These are phyloP conservation scores for Fusarium sp. DNA, from an alignment of 2,329 filamentous ascomycete genomes.

Conservation along the genomic window DNA sequence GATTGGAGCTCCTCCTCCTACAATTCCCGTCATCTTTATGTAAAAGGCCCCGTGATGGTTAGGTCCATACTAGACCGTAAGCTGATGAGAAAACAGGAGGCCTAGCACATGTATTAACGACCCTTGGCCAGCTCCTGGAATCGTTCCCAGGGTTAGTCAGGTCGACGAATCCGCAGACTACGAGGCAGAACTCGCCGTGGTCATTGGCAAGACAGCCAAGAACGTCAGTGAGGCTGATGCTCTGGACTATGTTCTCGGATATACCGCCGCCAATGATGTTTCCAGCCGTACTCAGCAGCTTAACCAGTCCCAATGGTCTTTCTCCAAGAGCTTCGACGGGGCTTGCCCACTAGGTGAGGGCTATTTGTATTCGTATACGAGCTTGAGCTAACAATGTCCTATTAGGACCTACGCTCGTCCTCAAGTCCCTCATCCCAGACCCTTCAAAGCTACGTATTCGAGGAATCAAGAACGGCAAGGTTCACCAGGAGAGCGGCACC, in stretches of 20 bases:
- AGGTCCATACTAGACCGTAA: background rate
- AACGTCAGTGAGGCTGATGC: conserved; percentile 66
- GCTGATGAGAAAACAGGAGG: conserved; percentile 50
- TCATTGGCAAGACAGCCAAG: conserved; percentile 60
- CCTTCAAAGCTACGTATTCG: conserved; percentile 64
- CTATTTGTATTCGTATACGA: background rate
- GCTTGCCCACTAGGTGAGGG: conserved; percentile 57
- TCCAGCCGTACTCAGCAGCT: conserved; percentile 51
- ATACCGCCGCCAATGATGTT: conserved; percentile 70
- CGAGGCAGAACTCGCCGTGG: conserved; percentile 66
- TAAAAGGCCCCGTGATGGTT: conserved; percentile 26
- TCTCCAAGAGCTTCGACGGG: conserved; percentile 67
- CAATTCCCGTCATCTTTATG: conserved; percentile 65
- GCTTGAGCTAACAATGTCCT: background rate
- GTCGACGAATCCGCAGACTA: conserved; percentile 65
- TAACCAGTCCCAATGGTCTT: conserved; percentile 48
- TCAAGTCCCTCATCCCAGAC: conserved; percentile 62
- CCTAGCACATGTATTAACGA: conserved; percentile 62
- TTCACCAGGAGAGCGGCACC: conserved; percentile 37
- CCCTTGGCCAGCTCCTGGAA: conserved; percentile 60
- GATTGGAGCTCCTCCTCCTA: conserved; percentile 61
- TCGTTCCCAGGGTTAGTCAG: conserved; percentile 60
- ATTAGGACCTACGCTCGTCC: conserved; percentile 73
- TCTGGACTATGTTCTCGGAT: conserved; percentile 68
- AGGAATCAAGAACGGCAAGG: conserved; percentile 64